phyloP scores from a whole-genome alignment of 1,284 basidiomycete genomes.

The Leccinum glutinopallens region DNA sequence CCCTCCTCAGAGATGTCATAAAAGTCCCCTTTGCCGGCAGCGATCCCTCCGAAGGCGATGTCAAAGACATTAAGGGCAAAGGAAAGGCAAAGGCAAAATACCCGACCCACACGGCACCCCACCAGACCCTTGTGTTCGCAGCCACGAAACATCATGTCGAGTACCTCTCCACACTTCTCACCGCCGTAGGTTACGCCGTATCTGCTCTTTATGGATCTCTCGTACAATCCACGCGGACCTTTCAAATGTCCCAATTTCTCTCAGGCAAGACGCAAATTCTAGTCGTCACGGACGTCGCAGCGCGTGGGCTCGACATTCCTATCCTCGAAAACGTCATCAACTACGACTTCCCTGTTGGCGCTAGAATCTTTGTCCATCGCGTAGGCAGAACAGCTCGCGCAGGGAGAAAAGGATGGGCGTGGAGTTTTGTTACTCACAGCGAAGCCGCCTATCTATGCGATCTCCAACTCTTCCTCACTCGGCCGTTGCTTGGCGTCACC shows the following conservation, averaged over 20 bases:
- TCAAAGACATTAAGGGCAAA: conserved; percentile 51
- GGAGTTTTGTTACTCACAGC: conserved; percentile 85
- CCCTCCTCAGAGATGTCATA: conserved; percentile 87
- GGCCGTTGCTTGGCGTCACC: conserved; percentile 65
- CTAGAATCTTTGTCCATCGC: conserved; percentile 94
- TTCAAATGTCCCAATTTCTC: conserved; percentile 93
- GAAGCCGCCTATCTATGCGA: conserved; percentile 94
- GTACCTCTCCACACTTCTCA: conserved; percentile 83
- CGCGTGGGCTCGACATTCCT: conserved; percentile 95
- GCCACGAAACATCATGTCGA: conserved; percentile 99
- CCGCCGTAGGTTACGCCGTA: conserved; percentile 87
- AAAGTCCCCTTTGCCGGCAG: conserved; percentile 65
- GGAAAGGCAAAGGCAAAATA: conserved; percentile 51
- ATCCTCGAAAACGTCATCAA: conserved; percentile 96
- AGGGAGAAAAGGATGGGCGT: conserved; percentile 93
- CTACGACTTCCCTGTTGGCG: conserved; percentile 95
- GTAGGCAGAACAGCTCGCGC: conserved; percentile 97
- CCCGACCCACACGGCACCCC: conserved; percentile 55
- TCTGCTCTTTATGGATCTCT: conserved; percentile 97
- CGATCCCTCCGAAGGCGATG: conserved; percentile 31
- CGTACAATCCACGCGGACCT: conserved; percentile 90
- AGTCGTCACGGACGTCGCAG: conserved; percentile 98
- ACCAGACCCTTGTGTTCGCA: conserved; percentile 94
- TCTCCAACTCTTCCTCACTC: conserved; percentile 91
- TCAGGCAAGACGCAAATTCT: conserved; percentile 80